Conservation (phyloP, 2,329 filamentous ascomycete genomes). For the Alternaria dauci region DNA sequence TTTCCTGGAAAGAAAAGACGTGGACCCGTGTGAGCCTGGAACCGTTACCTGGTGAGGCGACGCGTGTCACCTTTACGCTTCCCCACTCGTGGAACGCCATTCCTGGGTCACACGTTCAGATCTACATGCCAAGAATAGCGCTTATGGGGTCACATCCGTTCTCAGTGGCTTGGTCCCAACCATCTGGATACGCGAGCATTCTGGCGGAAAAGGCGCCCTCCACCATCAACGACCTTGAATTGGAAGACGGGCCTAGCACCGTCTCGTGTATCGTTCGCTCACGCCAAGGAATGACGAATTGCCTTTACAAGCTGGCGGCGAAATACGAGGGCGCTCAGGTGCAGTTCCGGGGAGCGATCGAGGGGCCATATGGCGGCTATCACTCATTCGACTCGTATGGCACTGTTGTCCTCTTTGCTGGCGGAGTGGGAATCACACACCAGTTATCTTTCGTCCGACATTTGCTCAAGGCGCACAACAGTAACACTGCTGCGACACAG, state of each 20-base stretch:
- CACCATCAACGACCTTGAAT: constrained; percentile 52
- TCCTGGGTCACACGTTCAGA: constrained; percentile 76
- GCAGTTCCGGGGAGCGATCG: constrained; percentile 74
- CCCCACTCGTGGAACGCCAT: constrained; percentile 74
- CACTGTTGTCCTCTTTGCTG: constrained; percentile 85
- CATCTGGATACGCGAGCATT: constrained; percentile 47
- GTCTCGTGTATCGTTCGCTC: constrained; percentile 78
- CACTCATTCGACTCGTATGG: constrained; percentile 89
- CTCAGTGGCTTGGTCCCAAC: constrained; percentile 76
- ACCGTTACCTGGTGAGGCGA: constrained; percentile 75
- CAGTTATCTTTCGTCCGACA: constrained; percentile 85
- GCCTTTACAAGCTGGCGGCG: constrained; percentile 73
- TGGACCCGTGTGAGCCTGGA: constrained; percentile 64
- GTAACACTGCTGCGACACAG: constrained; percentile 77
- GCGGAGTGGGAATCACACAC: constrained; percentile 91
- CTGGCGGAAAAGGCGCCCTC: constrained; percentile 27
- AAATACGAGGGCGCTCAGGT: constrained; percentile 59
- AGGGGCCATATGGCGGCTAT: constrained; percentile 80
- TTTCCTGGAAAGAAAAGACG: constrained; percentile 65
- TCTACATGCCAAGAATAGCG: constrained; percentile 75
- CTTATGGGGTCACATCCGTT: constrained; percentile 78
- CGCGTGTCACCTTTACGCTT: constrained; percentile 73
- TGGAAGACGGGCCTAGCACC: constrained; percentile 54
- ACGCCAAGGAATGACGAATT: constrained; percentile 83
- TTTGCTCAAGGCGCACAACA: constrained; percentile 58